These are phyloP conservation scores for Saccharomycopsis sp. DNA, from an alignment of 805 yeast genomes.

Conservation along the genomic window DNA sequence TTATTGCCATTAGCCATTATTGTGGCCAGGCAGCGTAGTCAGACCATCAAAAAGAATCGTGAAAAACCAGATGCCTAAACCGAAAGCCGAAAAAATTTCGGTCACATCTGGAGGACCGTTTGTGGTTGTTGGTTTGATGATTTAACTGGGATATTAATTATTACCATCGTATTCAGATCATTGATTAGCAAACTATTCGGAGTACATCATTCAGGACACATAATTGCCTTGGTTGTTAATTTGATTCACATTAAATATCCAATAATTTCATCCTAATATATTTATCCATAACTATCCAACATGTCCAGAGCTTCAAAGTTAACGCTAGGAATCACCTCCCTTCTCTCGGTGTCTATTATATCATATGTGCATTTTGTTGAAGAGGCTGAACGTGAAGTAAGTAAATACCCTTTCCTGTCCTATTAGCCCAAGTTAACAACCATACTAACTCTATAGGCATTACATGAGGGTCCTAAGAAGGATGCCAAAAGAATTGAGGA, in stretches of 20 bases:
- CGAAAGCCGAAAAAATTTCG: neutral
- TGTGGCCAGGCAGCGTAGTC: too few species aligned
- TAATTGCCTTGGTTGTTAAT: too few species aligned
- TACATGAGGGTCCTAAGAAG: slow-evolving; percentile 78
- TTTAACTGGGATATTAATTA: neutral
- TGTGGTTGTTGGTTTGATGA: neutral
- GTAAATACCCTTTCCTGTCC: slow-evolving; percentile 25
- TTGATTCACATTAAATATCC: too few species aligned
- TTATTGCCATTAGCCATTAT: too few species aligned
- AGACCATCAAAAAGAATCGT: too few species aligned
- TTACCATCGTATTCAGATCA: too few species aligned
- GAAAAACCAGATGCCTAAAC: neutral
- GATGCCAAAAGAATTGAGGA: slow-evolving; percentile 63
- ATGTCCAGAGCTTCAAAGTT: slow-evolving; percentile 81
- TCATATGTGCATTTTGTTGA: slow-evolving; percentile 68
- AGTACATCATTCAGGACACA: too few species aligned
- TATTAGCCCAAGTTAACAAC: neutral
- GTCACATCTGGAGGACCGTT: neutral
- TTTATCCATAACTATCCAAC: neutral
- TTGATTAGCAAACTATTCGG: too few species aligned
- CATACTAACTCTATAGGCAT: slow-evolving; percentile 34
- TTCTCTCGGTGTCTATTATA: slow-evolving; percentile 52
- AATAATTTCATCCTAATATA: neutral
- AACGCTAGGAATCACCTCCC: slow-evolving; percentile 56
- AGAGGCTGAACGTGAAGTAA: slow-evolving; percentile 54